A percentile compares a stretch with the other conserved stretches of the same genome.
Conservation (phyloP, 257 asterid genomes). For the Ophiorrhiza pumila region DNA sequence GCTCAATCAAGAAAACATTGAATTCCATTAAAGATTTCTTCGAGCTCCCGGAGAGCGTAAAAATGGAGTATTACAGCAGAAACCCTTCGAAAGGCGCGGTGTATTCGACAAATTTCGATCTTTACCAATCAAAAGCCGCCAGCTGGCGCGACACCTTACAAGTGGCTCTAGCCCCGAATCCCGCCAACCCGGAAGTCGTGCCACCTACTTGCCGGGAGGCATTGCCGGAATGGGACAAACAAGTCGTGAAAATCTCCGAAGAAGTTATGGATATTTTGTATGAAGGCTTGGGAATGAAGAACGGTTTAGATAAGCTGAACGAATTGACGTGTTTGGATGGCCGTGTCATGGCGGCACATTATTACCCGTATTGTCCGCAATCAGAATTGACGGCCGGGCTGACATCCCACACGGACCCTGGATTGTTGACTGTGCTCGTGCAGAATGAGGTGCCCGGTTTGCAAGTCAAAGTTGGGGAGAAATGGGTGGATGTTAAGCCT, state of each 20-base stretch:
- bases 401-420: slow-evolving; percentile 38
- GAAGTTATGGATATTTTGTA: slow-evolving; percentile 33
- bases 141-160: slow-evolving; percentile 47
- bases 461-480: slow-evolving; percentile 41
- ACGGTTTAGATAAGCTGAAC: slow-evolving; percentile 16
- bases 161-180: slow-evolving; percentile 24
- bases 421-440: slow-evolving; percentile 37
- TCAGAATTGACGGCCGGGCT: slow-evolving; percentile 40
- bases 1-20: slow-evolving; percentile 5
- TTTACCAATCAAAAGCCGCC: slow-evolving; percentile 41
- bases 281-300: slow-evolving; percentile 36
- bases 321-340: slow-evolving; percentile 34
- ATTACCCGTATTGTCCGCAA: slow-evolving; percentile 47
- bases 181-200: slow-evolving; percentile 32
- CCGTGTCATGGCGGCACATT: slow-evolving; percentile 34
- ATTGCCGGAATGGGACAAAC: slow-evolving; percentile 28
- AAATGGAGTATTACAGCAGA: slow-evolving; percentile 29
- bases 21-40: slow-evolving; percentile 22
- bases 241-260: slow-evolving; percentile 27
- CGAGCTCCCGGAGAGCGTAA: slow-evolving; percentile 29
- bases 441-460: slow-evolving; percentile 42
- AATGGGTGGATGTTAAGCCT: slow-evolving; percentile 44
- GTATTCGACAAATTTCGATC: slow-evolving; percentile 35
- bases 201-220: slow-evolving; percentile 29
- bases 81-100: slow-evolving; percentile 26